Base-by-base conservation (phyloP, 257 asterid genomes). In the Parsonsia alboflavescens region DNA sequence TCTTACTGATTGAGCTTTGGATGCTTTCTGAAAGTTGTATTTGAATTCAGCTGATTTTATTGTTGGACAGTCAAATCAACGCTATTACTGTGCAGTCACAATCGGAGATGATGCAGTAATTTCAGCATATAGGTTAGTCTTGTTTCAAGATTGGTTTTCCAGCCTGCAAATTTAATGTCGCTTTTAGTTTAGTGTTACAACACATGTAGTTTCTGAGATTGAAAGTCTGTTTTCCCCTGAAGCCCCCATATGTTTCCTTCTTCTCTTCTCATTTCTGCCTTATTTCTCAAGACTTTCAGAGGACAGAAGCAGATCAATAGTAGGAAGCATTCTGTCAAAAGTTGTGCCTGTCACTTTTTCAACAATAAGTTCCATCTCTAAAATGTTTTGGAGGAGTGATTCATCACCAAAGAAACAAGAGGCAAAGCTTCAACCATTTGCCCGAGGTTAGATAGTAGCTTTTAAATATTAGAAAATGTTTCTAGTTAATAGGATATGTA, bases 1-100 rank as follows among this genome's bases (percentile, higher is more conserved):
- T 36, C 80, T 52, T 74, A 33, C 46, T 66, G 57, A 48, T 6
- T 78, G 80, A 71, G 76, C 66, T 84, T 41, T 22, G 86, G 85
- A 76, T 70, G 64, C 79, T 83, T 79, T 83, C 90, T 86, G 90
- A 87, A 72, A 86, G 83, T 87, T 84, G 84, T 85, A 82, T 84
- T 89, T 91, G 93, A 93, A 89, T 87, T 87, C 95, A 88, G 96
- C 90, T 89, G 91, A 84, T 91, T 89, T 91, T 91, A 80, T 91
- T 93, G 87, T 89, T 91, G 97, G 96, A 85, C 96, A 93, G 98
- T 89, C 98, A 77, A 89, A 89, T 85, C 91, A 88, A 82, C 91
- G 86, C 71, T 91, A 93, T 86, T 89, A 93, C 77, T 82, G 96
- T 81, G 96, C 96, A 73, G 89, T 93, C 81, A 83, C 96, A 73